Evolutionary conservation across 306 rosid species (phyloP).

Genomic region (Boehmeria nivea): DNA sequence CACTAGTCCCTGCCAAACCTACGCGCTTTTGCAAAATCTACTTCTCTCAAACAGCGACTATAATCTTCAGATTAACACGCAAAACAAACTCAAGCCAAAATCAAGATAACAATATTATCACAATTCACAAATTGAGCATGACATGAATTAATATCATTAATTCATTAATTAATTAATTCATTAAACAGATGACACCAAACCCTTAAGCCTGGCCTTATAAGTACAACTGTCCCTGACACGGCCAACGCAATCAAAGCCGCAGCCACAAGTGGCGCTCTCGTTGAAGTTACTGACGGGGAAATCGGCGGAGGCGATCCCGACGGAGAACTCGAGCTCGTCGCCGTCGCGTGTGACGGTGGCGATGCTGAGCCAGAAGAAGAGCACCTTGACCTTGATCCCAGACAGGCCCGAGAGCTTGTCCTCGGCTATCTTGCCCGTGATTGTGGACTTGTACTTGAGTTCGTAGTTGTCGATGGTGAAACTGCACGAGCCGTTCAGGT

Average conservation of each 20-base stretch:
- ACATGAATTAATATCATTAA: too few relatives aligned
- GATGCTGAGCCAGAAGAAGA: slow-evolving; percentile 43
- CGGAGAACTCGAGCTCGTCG: slow-evolving; percentile 43
- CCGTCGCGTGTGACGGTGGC: slow-evolving; percentile 26
- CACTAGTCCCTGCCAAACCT: too few relatives aligned
- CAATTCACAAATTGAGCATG: too few relatives aligned
- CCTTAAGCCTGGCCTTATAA: too few relatives aligned
- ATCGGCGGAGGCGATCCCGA: slow-evolving; percentile 48
- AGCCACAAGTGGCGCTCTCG: slow-evolving; percentile 48
- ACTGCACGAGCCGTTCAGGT: slow-evolving; percentile 33
- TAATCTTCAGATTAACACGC: too few relatives aligned
- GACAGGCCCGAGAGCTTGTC: slow-evolving; percentile 36
- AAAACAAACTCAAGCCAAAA: too few relatives aligned
- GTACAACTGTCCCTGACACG: too few relatives aligned
- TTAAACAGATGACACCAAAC: too few relatives aligned
- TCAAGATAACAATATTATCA: too few relatives aligned
- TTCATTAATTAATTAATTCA: too few relatives aligned
- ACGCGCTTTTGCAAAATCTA: too few relatives aligned
- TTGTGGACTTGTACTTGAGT: slow-evolving; percentile 44
- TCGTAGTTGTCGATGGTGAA: slow-evolving; percentile 34
- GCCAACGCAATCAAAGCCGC: slow-evolving; percentile 63
- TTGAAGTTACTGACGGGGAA: slow-evolving; percentile 34
- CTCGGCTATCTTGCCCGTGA: slow-evolving; percentile 34
- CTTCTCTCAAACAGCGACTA: too few relatives aligned
- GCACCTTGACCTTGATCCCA: slow-evolving; percentile 42